Evolutionary conservation across 129 eudicot species (phyloP), one percentile per base, ranked within the genome.

Genomic region (Flaveria bidentis): DNA sequence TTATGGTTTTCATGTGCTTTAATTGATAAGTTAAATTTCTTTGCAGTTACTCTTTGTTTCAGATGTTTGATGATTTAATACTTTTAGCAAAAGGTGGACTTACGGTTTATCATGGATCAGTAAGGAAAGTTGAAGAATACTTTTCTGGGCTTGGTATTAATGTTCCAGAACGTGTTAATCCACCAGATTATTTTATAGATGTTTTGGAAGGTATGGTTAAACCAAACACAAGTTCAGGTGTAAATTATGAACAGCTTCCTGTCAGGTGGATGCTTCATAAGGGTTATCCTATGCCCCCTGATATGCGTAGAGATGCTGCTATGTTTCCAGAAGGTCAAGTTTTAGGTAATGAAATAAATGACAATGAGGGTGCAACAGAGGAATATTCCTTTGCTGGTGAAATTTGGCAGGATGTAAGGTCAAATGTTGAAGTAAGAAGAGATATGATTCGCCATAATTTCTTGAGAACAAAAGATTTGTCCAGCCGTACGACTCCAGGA

Each of bases 61-160:
- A 88, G 78, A 88, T 80, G 90, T 92, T 92, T 67, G 98, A 90
- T 52, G 98, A 92, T 80, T 85, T 92, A 81, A 64, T 92, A 76
- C 94, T 92, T 72, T 83, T 92, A 82, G 98, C 98, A 62, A 92
- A 92, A 84, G 98, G 94, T 14, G 98, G 98, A 50, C 86, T 92
- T 6, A 86, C 88, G 0, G 98, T 88, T 26, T 92, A 92, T 47
- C 98, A 92, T 71, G 98, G 98, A 2, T 51, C 98, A n/a, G 90
- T 78, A 39, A 68, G 82, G 50, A 86, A 85, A 75, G 90, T 85
- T 53, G 98, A 92, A 86, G 96, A 86, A 52, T 90, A 90, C 64
- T 92, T 92, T 83, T 70, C 96, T 2, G 87, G 86, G 18, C 85
- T 90, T n/a, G 98, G 96, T 20, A 85, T 93, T 64, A 72, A 52